phyloP scores from a whole-genome alignment of 2,329 filamentous ascomycete genomes.

The Fusarium torulosum region DNA sequence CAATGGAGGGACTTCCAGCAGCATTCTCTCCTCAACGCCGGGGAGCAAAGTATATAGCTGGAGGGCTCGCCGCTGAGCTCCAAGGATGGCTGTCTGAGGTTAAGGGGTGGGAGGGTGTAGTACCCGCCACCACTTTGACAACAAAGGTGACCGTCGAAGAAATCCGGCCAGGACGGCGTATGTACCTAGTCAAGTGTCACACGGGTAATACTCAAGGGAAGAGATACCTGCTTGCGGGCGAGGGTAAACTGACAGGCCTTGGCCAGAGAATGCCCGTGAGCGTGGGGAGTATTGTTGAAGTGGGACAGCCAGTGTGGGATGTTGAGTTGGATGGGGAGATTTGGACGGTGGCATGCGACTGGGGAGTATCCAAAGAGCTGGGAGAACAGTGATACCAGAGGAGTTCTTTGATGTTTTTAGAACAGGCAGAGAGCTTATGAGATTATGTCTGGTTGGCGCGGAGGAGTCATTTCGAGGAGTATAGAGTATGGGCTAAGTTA shows the following conservation, averaged over 20 bases:
- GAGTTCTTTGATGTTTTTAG: background rate
- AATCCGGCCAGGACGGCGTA: conserved; percentile 50
- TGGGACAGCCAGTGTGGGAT: conserved; percentile 57
- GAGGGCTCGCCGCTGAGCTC: conserved; percentile 56
- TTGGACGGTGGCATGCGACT: conserved; percentile 58
- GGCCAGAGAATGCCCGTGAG: conserved; percentile 48
- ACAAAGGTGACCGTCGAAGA: conserved; percentile 50
- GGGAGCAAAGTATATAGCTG: conserved; percentile 53
- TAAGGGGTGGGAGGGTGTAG: conserved; percentile 51
- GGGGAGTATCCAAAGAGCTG: conserved; percentile 46
- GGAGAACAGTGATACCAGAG: background rate
- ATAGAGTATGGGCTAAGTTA: background rate
- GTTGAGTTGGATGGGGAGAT: conserved; percentile 50
- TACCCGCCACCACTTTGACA: conserved; percentile 24
- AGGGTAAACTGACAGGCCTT: conserved; percentile 54
- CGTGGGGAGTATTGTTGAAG: conserved; percentile 50
- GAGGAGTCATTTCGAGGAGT: background rate
- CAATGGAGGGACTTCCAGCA: conserved; percentile 43
- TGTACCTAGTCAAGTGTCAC: conserved; percentile 52
- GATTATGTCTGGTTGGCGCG: background rate
- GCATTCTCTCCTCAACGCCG: conserved; percentile 55
- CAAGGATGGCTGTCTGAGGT: conserved; percentile 59
- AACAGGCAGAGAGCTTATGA: background rate
- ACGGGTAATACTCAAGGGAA: conserved; percentile 1
- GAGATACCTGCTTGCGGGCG: conserved; percentile 55